A percentile compares a stretch with the other conserved stretches of the same genome.
phyloP scores from a whole-genome alignment of 2,329 filamentous ascomycete species.

The Fusarium torulosum region DNA sequence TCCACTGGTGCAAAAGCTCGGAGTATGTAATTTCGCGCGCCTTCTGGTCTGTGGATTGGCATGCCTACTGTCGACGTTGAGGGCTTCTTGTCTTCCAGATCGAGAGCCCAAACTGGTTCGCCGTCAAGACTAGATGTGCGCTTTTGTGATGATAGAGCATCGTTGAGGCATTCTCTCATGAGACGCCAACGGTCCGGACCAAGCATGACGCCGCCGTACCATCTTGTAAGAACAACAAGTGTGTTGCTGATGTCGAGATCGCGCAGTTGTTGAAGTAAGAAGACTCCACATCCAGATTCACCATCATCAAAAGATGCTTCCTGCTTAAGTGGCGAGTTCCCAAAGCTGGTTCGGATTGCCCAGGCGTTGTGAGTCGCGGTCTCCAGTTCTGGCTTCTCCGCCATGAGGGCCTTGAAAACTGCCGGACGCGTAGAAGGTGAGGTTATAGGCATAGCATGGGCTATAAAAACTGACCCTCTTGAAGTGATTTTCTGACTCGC shows the following conservation, averaged over 20 bases:
- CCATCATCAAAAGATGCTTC: slow-evolving; percentile 71
- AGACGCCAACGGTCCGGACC: slow-evolving; percentile 73
- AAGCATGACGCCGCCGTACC: slow-evolving; percentile 73
- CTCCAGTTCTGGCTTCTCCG: slow-evolving; percentile 62
- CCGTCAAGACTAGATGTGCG: slow-evolving; percentile 55
- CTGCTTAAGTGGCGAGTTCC: slow-evolving; percentile 56
- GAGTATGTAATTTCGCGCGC: slow-evolving; percentile 70
- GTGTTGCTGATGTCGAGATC: slow-evolving; percentile 64
- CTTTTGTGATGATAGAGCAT: slow-evolving; percentile 64
- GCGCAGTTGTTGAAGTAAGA: slow-evolving; percentile 67
- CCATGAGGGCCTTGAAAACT: slow-evolving; percentile 63
- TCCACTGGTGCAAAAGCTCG: slow-evolving; percentile 67
- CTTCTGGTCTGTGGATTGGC: slow-evolving; percentile 80
- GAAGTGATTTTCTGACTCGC: slow-evolving; percentile 64
- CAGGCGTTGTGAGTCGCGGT: slow-evolving; percentile 71
- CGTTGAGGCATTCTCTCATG: slow-evolving; percentile 69
- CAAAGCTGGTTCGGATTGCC: slow-evolving; percentile 57
- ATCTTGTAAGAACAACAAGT: slow-evolving; percentile 70
- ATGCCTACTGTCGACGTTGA: slow-evolving; percentile 63
- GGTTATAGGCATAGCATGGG: slow-evolving; percentile 58
- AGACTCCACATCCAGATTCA: slow-evolving; percentile 69
- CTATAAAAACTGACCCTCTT: slow-evolving; percentile 69
- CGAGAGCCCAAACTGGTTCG: slow-evolving; percentile 72
- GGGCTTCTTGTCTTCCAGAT: slow-evolving; percentile 64
- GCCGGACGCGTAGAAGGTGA: slow-evolving; percentile 58